phyloP scores from a whole-genome alignment of 352 stramenopile species.

The Phytophthora sp. region DNA sequence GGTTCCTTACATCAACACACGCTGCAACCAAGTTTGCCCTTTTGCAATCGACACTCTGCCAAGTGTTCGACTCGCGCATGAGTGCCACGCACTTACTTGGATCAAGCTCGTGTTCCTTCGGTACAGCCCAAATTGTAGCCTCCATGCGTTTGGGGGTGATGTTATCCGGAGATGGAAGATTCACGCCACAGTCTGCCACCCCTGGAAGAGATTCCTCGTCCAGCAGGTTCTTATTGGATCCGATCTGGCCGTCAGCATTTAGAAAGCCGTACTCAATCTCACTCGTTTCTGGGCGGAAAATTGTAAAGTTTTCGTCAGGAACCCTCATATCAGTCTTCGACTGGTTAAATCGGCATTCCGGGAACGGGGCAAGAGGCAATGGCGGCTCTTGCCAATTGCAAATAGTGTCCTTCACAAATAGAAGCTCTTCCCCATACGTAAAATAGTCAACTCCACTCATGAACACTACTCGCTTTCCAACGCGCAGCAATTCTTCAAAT shows the following conservation, averaged over 20 bases:
- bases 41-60: conserved; percentile 68
- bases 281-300: conserved; percentile 85
- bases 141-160: conserved; percentile 86
- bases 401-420: conserved; percentile 81
- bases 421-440: conserved; percentile 56
- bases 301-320: conserved; percentile 51
- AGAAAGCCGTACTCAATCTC: conserved; percentile 87
- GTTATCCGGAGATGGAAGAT: conserved; percentile 84
- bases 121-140: conserved; percentile 67
- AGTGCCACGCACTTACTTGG: conserved; percentile 59
- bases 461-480: conserved; percentile 78
- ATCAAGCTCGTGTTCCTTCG: conserved; percentile 36
- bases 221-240: conserved; percentile 69
- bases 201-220: conserved; percentile 70
- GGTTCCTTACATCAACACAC: conserved; percentile 39
- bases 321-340: conserved; percentile 45
- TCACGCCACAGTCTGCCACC: conserved; percentile 73
- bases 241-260: conserved; percentile 77
- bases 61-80: conserved; percentile 40
- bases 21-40: conserved; percentile 45
- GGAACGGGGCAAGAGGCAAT: conserved; percentile 67
- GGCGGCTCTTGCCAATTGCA: conserved; percentile 81
- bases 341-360: conserved; percentile 60
- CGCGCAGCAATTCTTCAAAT: conserved; percentile 63
- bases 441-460: conserved; percentile 82